These are phyloP conservation scores for Solanum lignicaule DNA, from an alignment of 257 asterid species.

Conservation along the genomic window DNA sequence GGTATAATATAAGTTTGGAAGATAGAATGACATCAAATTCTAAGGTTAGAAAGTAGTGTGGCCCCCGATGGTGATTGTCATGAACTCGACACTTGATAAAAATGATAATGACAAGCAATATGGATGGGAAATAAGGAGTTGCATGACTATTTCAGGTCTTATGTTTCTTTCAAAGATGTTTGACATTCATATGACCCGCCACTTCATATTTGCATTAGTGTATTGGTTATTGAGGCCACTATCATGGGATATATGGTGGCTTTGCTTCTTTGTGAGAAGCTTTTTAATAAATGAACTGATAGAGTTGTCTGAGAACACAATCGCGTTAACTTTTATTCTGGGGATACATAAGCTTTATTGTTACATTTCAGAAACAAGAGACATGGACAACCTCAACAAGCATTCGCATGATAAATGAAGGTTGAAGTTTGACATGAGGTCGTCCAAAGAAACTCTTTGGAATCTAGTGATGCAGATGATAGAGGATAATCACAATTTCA, in stretches of 20 bases:
- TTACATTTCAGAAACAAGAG: neutral
- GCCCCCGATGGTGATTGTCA: neutral
- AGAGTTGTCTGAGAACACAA: neutral
- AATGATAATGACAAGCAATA: conserved; percentile 23
- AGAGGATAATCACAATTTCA: neutral
- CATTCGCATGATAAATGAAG: neutral
- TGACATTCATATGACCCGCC: conserved; percentile 54
- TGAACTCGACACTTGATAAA: neutral
- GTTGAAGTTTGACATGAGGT: neutral
- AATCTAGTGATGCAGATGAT: neutral
- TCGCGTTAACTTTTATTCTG: neutral
- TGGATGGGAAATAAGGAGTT: neutral
- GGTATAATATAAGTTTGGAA: too few relatives aligned
- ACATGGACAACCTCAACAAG: neutral
- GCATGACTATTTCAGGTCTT: conserved; percentile 13
- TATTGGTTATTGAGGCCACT: conserved; percentile 5
- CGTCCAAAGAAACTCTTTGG: neutral
- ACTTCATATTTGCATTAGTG: conserved; percentile 56
- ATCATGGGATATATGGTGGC: neutral
- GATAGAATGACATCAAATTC: neutral
- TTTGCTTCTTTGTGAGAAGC: neutral
- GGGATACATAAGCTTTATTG: neutral
- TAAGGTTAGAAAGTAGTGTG: neutral
- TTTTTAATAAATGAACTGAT: too few relatives aligned
- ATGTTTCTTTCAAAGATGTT: conserved; percentile 20